These are phyloP conservation scores for Lyophyllum decastes DNA, from an alignment of 768 basidiomycete species.

Conservation along the genomic window DNA sequence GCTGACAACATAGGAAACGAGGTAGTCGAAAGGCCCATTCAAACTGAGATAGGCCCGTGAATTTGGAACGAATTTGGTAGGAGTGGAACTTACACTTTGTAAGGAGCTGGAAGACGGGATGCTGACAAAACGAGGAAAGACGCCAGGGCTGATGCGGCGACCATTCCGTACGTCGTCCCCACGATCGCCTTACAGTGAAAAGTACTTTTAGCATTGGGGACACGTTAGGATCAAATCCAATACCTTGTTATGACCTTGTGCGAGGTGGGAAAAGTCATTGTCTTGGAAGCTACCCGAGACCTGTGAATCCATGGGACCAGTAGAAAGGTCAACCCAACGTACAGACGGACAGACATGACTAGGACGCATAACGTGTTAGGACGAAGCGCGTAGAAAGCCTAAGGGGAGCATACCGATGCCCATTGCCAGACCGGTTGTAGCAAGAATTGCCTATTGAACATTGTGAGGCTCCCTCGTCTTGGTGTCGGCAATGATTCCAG, in stretches of 20 bases:
- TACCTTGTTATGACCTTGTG: conserved; percentile 11
- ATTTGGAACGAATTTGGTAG: not conserved
- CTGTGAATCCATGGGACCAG: too few species aligned
- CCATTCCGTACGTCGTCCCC: conserved; percentile 5
- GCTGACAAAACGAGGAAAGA: conserved; percentile 1
- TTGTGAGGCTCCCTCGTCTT: not conserved
- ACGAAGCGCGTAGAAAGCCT: not conserved
- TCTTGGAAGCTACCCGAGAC: too few species aligned
- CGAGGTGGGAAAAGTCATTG: conserved; percentile 6
- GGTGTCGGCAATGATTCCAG: too few species aligned
- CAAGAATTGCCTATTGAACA: conserved; percentile 6
- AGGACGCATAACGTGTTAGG: not conserved
- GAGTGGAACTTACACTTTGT: conserved; percentile 7
- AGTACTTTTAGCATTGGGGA: not conserved
- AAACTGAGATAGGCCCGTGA: not conserved
- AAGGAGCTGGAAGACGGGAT: conserved; percentile 8
- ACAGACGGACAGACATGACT: conserved; percentile 4
- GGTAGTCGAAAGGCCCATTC: conserved; percentile 9
- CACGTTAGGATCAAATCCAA: too few species aligned
- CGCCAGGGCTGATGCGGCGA: conserved; percentile 11
- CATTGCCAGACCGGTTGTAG: conserved; percentile 12
- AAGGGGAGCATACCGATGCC: conserved; percentile 11
- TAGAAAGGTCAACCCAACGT: too few species aligned
- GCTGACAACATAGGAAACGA: conserved; percentile 12
- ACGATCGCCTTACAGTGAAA: conserved; percentile 4